Evolutionary conservation across 106 monocot genomes (phyloP), one percentile per base, ranked within the genome.

Genomic region (Acanthochlamys bracteata): DNA sequence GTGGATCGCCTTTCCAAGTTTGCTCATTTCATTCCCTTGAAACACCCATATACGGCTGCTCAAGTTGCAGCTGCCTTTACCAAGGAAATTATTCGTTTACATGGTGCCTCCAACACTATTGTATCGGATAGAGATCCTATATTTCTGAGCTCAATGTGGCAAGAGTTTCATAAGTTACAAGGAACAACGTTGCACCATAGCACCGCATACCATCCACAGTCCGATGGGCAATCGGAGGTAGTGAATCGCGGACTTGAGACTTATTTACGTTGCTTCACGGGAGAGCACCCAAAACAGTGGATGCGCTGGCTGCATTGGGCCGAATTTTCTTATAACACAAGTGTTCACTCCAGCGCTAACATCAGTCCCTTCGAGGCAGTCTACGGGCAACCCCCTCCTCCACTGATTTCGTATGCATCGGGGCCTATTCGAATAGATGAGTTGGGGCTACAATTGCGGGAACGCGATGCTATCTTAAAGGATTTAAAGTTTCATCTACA

Each of bases 281-380:
- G 39, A 10, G 15, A 41, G 41, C 39, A 26, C 41, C 12, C 17
- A 33, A 39, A 41, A 17, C 7, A 12, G 20, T 42, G 41, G 41
- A 4, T 8, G 15, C 4, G 8, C n/a, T 61, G 7, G 3, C 4
- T 61, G 3, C 61, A 16, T 41, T 39, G 40, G 15, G 39, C 26
- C 17, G 17, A 61, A 20, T 61, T 17, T 20, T 39, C 25, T 1
- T 61, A 61, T 20, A 61, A 61, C 41, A 39, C 14, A 3, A n/a
- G 25, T 20, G 39, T 39, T 41, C 39, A 41, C 39, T 3, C 13
- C 15, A n/a, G 17, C 14, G 39, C 20, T 10, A 20, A 20, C 3
- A 61, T 39, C 4, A 61, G 17, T 41, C 61, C 61, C 13, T 61
- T 61, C 20, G 61, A 61, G 39, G 61, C 20, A 3, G 39, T 61